These are phyloP conservation scores for Neurospora pannonica DNA, from an alignment of 495 filamentous ascomycete species.

Conservation along the genomic window DNA sequence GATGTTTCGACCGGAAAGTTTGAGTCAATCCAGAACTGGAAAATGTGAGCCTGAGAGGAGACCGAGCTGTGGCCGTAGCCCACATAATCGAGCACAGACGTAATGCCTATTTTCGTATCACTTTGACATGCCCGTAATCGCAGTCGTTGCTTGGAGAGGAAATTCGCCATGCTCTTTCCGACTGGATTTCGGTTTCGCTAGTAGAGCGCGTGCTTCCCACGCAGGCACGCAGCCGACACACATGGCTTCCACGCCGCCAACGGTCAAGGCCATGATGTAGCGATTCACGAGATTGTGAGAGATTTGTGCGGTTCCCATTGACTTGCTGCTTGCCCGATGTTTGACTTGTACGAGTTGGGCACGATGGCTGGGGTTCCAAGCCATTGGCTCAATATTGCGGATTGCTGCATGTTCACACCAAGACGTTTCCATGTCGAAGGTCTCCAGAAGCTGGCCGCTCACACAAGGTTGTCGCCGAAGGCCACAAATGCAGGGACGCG, in stretches of 20 bases:
- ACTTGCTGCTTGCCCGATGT: constrained; percentile 7
- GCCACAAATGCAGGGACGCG: constrained; percentile 11
- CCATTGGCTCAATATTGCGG: constrained; percentile 16
- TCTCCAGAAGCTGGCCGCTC: constrained; percentile 6
- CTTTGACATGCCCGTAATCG: not conserved
- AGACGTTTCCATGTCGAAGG: constrained; percentile 12
- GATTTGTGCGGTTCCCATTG: not conserved
- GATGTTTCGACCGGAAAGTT: not conserved
- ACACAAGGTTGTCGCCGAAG: constrained; percentile 8
- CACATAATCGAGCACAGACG: not conserved
- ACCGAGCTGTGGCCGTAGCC: not conserved
- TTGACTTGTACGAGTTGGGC: constrained; percentile 9
- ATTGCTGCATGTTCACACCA: constrained; percentile 13
- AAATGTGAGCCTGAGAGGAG: not conserved
- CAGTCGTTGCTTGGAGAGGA: not conserved
- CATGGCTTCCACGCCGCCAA: not conserved
- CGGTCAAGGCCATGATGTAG: not conserved
- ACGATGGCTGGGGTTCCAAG: constrained; percentile 9
- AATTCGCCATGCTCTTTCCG: not conserved
- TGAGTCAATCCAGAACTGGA: not conserved
- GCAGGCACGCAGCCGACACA: not conserved
- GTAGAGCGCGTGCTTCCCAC: not conserved
- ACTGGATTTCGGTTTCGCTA: not conserved
- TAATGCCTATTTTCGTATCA: not conserved
- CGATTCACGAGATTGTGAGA: not conserved